These are phyloP conservation scores for Jamesozyma rosinii DNA, from an alignment of 805 yeast species.

Conservation along the genomic window DNA sequence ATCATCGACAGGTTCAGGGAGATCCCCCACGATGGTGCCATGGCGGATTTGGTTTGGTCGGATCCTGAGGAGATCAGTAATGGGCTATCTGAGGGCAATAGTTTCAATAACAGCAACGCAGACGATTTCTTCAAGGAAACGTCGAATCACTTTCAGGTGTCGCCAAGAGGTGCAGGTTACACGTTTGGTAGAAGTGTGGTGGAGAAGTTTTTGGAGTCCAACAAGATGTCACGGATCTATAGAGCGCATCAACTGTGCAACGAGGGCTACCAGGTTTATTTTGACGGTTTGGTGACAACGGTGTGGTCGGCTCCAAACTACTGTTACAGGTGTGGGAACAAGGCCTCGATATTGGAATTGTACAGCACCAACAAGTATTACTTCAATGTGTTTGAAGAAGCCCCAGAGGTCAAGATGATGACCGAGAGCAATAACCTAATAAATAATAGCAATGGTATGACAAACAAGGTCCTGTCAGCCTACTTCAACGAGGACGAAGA, in stretches of 20 bases:
- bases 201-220: conserved; percentile 70
- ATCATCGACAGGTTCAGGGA: conserved; percentile 87
- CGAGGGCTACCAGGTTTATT: conserved; percentile 88
- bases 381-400: conserved; percentile 93
- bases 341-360: conserved; percentile 93
- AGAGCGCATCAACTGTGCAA: conserved; percentile 96
- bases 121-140: conserved; percentile 18
- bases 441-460: neutral
- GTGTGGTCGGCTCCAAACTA: conserved; percentile 99
- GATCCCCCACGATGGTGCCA: conserved; percentile 97
- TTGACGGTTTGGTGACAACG: conserved; percentile 84
- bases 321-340: conserved; percentile 93
- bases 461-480: conserved; percentile 9
- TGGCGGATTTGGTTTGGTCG: conserved; percentile 98
- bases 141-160: conserved; percentile 61
- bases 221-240: conserved; percentile 69
- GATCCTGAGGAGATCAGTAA: conserved; percentile 82
- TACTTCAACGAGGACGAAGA: conserved; percentile 9
- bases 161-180: conserved; percentile 97
- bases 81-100: conserved; percentile 33
- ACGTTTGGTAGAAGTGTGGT: conserved; percentile 90
- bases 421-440: conserved; percentile 19
- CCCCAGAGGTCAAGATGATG: conserved; percentile 69
- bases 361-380: conserved; percentile 54
- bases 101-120: conserved; percentile 22